phyloP scores from a whole-genome alignment of 75 land plant genomes.

The Cupressus sempervirens region DNA sequence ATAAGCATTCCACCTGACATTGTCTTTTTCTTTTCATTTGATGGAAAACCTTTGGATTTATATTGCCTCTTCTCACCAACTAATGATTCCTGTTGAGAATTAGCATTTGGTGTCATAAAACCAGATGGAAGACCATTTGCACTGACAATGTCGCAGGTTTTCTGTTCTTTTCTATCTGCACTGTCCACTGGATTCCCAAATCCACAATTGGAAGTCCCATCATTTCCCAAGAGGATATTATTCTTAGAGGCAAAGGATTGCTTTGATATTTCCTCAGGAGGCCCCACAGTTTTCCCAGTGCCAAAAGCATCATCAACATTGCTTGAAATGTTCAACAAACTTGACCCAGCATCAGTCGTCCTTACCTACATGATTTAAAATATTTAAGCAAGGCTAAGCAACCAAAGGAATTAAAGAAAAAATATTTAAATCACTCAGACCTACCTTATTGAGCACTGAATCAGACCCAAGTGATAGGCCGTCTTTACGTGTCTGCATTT shows the following conservation, averaged over 20 bases:
- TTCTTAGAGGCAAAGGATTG: background rate
- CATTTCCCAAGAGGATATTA: background rate
- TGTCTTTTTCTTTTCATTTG: slow-evolving; percentile 4
- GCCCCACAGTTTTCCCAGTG: background rate
- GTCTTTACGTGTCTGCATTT: background rate
- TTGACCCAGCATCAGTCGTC: background rate
- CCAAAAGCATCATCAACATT: background rate
- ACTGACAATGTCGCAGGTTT: background rate
- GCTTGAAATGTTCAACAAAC: background rate
- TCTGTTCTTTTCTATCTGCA: background rate
- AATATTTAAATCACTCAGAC: background rate
- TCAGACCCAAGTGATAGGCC: background rate
- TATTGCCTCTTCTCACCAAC: slow-evolving; percentile 10
- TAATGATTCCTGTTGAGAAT: background rate
- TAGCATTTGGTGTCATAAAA: background rate
- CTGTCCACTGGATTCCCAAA: background rate
- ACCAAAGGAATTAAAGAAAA: background rate
- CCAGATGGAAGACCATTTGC: slow-evolving; percentile 2
- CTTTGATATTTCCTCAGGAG: background rate
- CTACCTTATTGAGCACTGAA: slow-evolving; percentile 2
- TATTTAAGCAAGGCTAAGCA: background rate
- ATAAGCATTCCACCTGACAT: background rate
- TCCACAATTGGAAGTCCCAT: background rate
- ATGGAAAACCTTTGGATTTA: background rate
- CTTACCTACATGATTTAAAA: background rate